These are phyloP conservation scores for Hygrophorus pudorinus DNA, from an alignment of 768 basidiomycete species.

Conservation along the genomic window DNA sequence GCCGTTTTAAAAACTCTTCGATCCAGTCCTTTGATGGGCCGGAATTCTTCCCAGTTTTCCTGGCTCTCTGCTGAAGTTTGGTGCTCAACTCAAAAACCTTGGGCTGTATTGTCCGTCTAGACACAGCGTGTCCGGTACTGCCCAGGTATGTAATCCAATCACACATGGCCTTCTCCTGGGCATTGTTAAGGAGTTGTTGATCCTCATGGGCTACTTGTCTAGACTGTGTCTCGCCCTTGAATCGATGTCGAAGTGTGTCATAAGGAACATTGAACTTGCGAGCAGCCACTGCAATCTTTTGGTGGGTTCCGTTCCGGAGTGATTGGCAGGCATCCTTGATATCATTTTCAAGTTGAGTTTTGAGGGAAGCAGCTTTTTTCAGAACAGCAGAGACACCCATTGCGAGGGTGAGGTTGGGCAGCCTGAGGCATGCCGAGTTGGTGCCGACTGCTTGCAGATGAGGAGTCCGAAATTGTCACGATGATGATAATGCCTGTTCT, in stretches of 20 bases:
- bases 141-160: constrained; percentile 7
- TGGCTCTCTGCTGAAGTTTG: too few relatives aligned
- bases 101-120: too few relatives aligned
- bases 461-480: too few relatives aligned
- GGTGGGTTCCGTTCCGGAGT: not conserved
- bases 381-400: too few relatives aligned
- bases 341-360: not conserved
- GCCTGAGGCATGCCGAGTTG: too few relatives aligned
- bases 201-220: constrained; percentile 1
- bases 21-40: constrained; percentile 9
- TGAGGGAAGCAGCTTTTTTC: too few relatives aligned
- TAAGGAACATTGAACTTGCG: not conserved
- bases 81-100: too few relatives aligned
- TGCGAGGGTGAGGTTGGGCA: too few relatives aligned
- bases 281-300: not conserved
- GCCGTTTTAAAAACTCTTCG: constrained; percentile 6
- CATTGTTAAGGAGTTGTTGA: constrained; percentile 1
- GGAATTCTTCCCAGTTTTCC: too few relatives aligned
- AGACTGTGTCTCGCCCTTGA: not conserved
- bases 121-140: too few relatives aligned
- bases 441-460: too few relatives aligned
- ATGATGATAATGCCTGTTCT: too few relatives aligned
- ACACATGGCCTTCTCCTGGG: constrained; percentile 6
- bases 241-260: constrained; percentile 3
- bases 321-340: constrained; percentile 5